These are phyloP conservation scores for Phytophthora quininea DNA, from an alignment of 352 stramenopile species.

Conservation along the genomic window DNA sequence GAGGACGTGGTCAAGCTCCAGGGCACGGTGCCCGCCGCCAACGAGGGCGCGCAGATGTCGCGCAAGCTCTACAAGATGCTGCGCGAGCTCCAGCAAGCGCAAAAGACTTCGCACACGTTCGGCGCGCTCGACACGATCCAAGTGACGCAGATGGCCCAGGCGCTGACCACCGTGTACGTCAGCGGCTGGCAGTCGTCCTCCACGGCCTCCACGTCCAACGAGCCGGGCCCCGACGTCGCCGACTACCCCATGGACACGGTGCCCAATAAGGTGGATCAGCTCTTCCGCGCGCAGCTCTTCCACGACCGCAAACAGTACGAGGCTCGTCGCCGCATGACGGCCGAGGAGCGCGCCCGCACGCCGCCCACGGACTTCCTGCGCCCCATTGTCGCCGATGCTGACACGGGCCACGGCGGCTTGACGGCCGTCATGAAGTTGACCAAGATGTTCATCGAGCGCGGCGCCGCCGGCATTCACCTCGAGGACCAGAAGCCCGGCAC, in stretches of 20 bases:
- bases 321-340: slow-evolving; percentile 85
- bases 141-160: slow-evolving; percentile 94
- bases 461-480: slow-evolving; percentile 97
- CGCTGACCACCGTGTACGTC: slow-evolving; percentile 97
- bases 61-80: slow-evolving; percentile 90
- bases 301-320: slow-evolving; percentile 98
- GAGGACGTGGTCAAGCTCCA: slow-evolving; percentile 91
- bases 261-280: slow-evolving; percentile 97
- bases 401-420: slow-evolving; percentile 97
- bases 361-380: slow-evolving; percentile 95
- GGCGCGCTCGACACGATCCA: slow-evolving; percentile 94
- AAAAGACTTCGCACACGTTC: slow-evolving; percentile 90
- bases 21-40: slow-evolving; percentile 61
- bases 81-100: slow-evolving; percentile 73
- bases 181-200: slow-evolving; percentile 98
- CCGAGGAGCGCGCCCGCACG: slow-evolving; percentile 76
- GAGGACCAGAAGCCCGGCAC: slow-evolving; percentile 99
- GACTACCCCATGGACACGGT: slow-evolving; percentile 99
- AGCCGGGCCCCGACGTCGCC: slow-evolving; percentile 96
- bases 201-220: slow-evolving; percentile 95
- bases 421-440: slow-evolving; percentile 98
- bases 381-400: slow-evolving; percentile 97
- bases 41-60: slow-evolving; percentile 61
- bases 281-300: slow-evolving; percentile 97
- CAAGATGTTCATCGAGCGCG: slow-evolving; percentile 98